Evolutionary conservation across 768 basidiomycete species (phyloP), one percentile per base, ranked within the genome.

Genomic region (Lentinula aciculospora): DNA sequence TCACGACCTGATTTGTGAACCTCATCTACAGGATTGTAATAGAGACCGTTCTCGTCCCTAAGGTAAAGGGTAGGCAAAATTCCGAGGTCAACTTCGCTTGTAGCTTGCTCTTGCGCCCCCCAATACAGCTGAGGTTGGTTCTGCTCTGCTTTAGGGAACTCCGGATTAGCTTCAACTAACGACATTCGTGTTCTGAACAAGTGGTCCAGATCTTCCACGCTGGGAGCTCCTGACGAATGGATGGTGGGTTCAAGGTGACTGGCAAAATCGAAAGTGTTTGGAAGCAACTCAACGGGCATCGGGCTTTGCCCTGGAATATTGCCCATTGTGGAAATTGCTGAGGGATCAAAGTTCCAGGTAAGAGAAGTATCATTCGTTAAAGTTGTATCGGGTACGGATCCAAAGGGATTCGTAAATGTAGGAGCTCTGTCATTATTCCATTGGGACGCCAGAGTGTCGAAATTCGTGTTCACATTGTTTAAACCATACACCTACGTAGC

Each of bases 381-480:
- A 21, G 32, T 21, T 6, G 32, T 9, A 32, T 31, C 21, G 21
- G 49, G 32, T 7, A 5, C 36, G 36, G 51, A 39, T 13, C 17
- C 32, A 25, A 53, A 53, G 19, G 51, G 51, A 53, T 53, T 39
- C 13, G 51, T 53, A n/a, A 53, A 53, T 17, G 51, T 53, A 23
- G 51, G 51, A 8, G 3, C 3, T 21, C 34, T 25, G 3, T 32
- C 32, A 36, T 21, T 8, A 37, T 39, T 39, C 51, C 51, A 53
- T 5, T 40, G 32, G 23, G 34, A 27, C 17, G 23, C 7, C 3
- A 23, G 19, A 34, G 21, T 23, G 3, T 7, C 21, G 49, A 34
- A 31, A n/a, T 10, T 34, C 1, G 49, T 31, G 29, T 9, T 50
- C 49, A n/a, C 12, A 19, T 44, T 21, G n/a, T 44, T 44, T 12